Evolutionary conservation across 768 basidiomycete species (phyloP).

Genomic region (Podaxis sp.): DNA sequence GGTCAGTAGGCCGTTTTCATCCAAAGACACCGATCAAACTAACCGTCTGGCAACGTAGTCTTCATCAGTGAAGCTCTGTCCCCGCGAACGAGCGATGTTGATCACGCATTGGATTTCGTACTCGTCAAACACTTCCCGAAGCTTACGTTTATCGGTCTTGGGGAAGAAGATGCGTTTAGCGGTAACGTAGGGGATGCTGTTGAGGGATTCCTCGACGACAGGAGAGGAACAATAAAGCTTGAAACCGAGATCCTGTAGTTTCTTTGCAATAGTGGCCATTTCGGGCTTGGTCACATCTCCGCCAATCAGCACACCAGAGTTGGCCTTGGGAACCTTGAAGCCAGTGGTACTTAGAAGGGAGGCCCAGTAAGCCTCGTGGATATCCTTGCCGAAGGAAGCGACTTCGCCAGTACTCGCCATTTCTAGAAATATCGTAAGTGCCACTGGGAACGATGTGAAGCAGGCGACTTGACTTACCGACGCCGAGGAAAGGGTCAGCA

Average conservation of each 20-base stretch:
- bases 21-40: conserved; percentile 23
- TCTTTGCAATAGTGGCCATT: conserved; percentile 79
- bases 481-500: conserved; percentile 95
- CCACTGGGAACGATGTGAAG: not conserved
- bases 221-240: conserved; percentile 89
- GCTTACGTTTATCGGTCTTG: conserved; percentile 90
- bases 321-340: conserved; percentile 84
- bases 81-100: conserved; percentile 84
- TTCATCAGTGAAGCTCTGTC: conserved; percentile 76
- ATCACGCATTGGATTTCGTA: conserved; percentile 94
- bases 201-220: conserved; percentile 78
- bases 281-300: conserved; percentile 89
- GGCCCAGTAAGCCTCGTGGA: conserved; percentile 96
- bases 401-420: conserved; percentile 99
- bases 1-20: conserved; percentile 7
- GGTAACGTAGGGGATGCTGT: conserved; percentile 69
- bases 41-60: conserved; percentile 94
- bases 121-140: conserved; percentile 91
- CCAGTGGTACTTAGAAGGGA: conserved; percentile 94
- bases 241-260: conserved; percentile 85
- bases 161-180: conserved; percentile 96
- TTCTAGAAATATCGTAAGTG: conserved; percentile 44
- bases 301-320: conserved; percentile 89
- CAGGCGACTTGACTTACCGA: conserved; percentile 54
- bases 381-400: conserved; percentile 89